phyloP scores from a whole-genome alignment of 2,329 filamentous ascomycete species.

The Intubia oerlemansii region DNA sequence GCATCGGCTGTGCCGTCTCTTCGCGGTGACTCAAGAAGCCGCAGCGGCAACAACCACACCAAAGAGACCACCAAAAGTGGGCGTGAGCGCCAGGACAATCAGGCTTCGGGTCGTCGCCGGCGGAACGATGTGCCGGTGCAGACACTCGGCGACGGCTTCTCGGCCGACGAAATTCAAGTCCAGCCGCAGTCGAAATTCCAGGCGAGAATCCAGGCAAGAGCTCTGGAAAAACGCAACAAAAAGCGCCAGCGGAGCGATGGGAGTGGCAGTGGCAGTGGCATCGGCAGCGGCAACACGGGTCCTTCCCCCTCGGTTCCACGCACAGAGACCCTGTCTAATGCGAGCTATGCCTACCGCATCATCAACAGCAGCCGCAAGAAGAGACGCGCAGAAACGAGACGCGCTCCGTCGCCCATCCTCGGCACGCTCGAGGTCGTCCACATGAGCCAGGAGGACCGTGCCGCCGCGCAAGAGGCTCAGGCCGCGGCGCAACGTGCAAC shows the following conservation, averaged over 20 bases:
- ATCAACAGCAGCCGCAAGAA: slow-evolving; percentile 1
- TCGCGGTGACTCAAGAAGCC: not conserved
- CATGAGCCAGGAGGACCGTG: slow-evolving; percentile 1
- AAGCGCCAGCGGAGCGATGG: not conserved
- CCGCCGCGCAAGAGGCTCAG: not conserved
- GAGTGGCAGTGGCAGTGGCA: not conserved
- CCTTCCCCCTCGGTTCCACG: no score
- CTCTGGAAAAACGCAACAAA: not conserved
- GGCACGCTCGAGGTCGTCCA: slow-evolving; percentile 5
- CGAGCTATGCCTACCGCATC: not conserved
- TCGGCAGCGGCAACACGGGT: no score
- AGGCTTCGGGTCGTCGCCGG: not conserved
- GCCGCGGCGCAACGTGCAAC: not conserved
- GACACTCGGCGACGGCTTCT: slow-evolving; percentile 7
- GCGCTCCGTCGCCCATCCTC: slow-evolving; percentile 3
- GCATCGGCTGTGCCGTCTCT: no score
- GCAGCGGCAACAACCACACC: not conserved
- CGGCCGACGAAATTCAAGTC: slow-evolving; percentile 5
- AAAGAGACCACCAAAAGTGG: no score
- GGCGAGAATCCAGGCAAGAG: not conserved
- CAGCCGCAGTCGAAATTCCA: not conserved
- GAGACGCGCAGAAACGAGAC: not conserved
- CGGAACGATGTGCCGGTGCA: not conserved
- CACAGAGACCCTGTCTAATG: no score
- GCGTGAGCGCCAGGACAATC: no score